Percentiles rank a stretch among this genome's conserved stretches.
phyloP scores from a whole-genome alignment of 2,329 filamentous ascomycete species.

The Pyricularia sp. region DNA sequence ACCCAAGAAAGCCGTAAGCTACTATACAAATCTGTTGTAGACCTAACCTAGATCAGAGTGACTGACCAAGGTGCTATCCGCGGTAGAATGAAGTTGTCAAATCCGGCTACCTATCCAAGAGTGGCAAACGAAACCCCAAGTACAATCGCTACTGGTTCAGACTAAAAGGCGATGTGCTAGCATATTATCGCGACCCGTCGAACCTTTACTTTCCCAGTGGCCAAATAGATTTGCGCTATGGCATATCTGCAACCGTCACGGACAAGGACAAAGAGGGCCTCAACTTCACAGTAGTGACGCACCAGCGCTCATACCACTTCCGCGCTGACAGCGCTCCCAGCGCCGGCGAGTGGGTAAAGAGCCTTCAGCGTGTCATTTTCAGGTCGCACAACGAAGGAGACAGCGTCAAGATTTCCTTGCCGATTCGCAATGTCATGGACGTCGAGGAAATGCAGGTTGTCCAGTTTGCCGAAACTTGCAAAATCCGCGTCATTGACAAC shows the following conservation, averaged over 20 bases:
- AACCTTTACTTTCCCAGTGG: slow-evolving; percentile 88
- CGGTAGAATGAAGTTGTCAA: slow-evolving; percentile 63
- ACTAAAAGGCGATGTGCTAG: slow-evolving; percentile 82
- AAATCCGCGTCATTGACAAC: slow-evolving; percentile 85
- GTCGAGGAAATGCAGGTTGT: slow-evolving; percentile 87
- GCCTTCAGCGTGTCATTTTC: slow-evolving; percentile 89
- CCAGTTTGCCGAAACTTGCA: slow-evolving; percentile 88
- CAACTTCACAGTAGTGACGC: slow-evolving; percentile 73
- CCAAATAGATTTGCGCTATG: slow-evolving; percentile 86
- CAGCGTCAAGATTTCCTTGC: slow-evolving; percentile 90
- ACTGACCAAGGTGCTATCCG: not conserved
- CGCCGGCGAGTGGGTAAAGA: slow-evolving; percentile 94
- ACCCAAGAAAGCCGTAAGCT: slow-evolving; percentile 75
- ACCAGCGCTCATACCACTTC: slow-evolving; percentile 78
- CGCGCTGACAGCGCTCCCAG: slow-evolving; percentile 78
- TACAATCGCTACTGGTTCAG: slow-evolving; percentile 92
- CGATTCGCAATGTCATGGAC: slow-evolving; percentile 81
- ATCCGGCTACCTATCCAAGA: slow-evolving; percentile 81
- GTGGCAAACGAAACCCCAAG: slow-evolving; percentile 76
- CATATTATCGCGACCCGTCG: slow-evolving; percentile 76
- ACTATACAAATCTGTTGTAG: not conserved
- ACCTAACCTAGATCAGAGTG: not conserved
- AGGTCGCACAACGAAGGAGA: slow-evolving; percentile 93
- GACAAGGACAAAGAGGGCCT: slow-evolving; percentile 70
- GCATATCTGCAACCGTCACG: slow-evolving; percentile 71